Conservation (phyloP, 306 rosid genomes). For the Lotus japonicus region DNA sequence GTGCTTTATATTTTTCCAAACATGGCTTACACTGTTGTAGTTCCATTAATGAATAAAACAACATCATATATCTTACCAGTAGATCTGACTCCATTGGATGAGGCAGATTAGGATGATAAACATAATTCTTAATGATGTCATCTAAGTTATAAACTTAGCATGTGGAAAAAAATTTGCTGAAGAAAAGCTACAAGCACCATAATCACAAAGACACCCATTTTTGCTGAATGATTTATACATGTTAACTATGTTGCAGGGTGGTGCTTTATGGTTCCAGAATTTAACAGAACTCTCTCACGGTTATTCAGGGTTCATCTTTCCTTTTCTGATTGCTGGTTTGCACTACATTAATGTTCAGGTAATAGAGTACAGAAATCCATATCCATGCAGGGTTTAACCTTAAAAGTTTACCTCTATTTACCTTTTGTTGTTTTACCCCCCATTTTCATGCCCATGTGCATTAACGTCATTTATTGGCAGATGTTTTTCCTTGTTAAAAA, state of each 20-base stretch:
- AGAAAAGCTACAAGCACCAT: neutral
- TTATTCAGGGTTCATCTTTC: conserved; percentile 67
- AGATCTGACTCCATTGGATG: conserved; percentile 14
- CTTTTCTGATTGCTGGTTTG: conserved; percentile 65
- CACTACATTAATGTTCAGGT: conserved; percentile 76
- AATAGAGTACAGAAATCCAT: conserved; percentile 20
- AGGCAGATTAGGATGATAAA: conserved; percentile 12
- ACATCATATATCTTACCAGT: neutral
- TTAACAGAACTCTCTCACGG: conserved; percentile 71
- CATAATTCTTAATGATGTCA: conserved; percentile 1
- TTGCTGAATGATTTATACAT: conserved; percentile 15
- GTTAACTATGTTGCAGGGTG: conserved; percentile 62
- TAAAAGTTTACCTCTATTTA: conserved; percentile 9
- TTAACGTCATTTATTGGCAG: neutral
- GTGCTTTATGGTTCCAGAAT: conserved; percentile 86
- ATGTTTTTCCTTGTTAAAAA: neutral
- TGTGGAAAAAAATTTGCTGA: conserved; percentile 13
- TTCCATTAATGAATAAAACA: neutral
- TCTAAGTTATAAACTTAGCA: neutral
- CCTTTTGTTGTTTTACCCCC: neutral
- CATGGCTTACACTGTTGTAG: neutral
- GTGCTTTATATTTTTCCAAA: conserved; percentile 10
- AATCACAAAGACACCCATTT: neutral
- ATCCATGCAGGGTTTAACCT: neutral
- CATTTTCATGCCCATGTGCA: neutral